Conservation (phyloP, 495 filamentous ascomycete genomes). For the Tuber brumale region DNA sequence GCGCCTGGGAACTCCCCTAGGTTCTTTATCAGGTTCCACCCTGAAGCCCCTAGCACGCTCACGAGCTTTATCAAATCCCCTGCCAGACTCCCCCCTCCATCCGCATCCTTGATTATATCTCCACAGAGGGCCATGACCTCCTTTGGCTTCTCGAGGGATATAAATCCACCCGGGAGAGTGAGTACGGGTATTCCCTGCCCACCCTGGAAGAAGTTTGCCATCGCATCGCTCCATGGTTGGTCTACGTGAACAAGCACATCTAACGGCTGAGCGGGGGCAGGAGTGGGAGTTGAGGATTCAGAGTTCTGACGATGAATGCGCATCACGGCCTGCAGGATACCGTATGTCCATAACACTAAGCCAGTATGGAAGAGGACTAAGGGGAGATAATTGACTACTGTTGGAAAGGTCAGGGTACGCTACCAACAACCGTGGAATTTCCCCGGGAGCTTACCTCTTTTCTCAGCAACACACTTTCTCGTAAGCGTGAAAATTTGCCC, state of each 20-base stretch:
- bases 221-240: background rate
- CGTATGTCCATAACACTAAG: background rate
- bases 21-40: background rate
- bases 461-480: background rate
- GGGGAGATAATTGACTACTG: background rate
- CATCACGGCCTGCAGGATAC: background rate
- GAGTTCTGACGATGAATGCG: background rate
- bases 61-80: background rate
- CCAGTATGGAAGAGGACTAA: background rate
- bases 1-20: background rate
- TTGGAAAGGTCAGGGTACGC: background rate
- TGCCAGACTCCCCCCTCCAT: background rate
- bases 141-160: conserved; percentile 1
- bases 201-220: background rate
- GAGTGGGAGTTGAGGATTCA: background rate
- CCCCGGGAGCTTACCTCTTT: background rate
- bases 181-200: background rate
- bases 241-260: background rate
- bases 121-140: background rate
- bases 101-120: background rate
- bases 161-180: background rate
- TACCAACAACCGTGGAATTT: background rate
- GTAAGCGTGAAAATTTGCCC: conserved; percentile 1
- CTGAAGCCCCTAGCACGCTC: background rate
- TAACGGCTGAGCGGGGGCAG: background rate